Base-by-base conservation (phyloP, 73 alveolate species). In the Blepharisma stoltei region DNA sequence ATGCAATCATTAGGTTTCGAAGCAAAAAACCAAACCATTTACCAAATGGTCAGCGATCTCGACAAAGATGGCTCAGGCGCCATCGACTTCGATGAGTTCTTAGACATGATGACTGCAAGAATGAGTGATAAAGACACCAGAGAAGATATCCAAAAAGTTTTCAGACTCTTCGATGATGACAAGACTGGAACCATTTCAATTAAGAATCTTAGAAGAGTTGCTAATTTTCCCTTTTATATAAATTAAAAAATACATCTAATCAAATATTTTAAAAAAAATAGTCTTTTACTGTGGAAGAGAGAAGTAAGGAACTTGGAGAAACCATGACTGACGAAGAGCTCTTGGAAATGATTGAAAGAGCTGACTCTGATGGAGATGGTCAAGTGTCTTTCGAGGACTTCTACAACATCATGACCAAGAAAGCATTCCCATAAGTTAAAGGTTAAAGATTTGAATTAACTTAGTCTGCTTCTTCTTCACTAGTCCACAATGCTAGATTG, bases 321-420 rank as follows among this genome's bases (percentile, higher is more conserved):
- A 96, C 89, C 81, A 94, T 94, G 99, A 89, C 96, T 21, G 99
- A 89, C 70, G 97, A 94, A 76, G 99, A 94, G 83, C 77, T 94
- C 55, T 68, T 83, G 50, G 97, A 89, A 68, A 94, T 94, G 99
- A 79, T 94, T 48, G 92, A 85, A 46, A 92, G 96, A 23, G 98
- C 98, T 11, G 78, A 67, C 44, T 53, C 78, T 23, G 78, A 67
- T 32, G 18, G 48, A 67, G 78, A 88, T 27, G 90, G 88, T 4
- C 95, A 93, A 71, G 82, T 93, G 27, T 83, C 89, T 54, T 88
- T 90, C 75, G 89, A 88, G 32, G 98, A 93, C 81, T 90, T 93
- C 87, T 93, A 93, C 49, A 67, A 50, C 27, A 45, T 87, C 53
- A 87, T 87, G 94, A 67, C 78, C 6, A 54, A 54, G 7, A 67